Conservation (phyloP, 2,329 filamentous ascomycete genomes). For the Grosmannia serpens region DNA sequence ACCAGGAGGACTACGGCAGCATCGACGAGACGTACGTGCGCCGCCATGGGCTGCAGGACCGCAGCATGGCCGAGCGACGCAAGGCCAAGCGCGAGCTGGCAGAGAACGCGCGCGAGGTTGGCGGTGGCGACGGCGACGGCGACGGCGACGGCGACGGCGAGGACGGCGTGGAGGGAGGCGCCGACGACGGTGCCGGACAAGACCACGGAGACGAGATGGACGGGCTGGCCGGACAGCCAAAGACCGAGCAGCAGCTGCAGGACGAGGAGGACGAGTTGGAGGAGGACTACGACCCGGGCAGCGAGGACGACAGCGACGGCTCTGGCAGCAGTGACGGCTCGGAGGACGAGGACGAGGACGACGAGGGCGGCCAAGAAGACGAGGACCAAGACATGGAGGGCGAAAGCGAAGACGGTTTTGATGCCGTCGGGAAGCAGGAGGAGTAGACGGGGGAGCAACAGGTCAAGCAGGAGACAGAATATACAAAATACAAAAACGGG, state of each 20-base stretch:
- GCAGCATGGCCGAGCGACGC: constrained; percentile 56
- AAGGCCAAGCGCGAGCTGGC: constrained; percentile 52
- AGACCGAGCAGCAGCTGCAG: constrained; percentile 42
- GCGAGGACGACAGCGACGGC: constrained; percentile 47
- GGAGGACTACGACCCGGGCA: constrained; percentile 55
- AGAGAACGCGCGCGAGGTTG: constrained; percentile 41
- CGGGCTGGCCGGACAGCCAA: constrained; percentile 21
- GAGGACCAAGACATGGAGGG: constrained; percentile 14
- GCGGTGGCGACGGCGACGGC: constrained; percentile 26
- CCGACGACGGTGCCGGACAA: constrained; percentile 29
- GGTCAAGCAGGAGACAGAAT: neutral
- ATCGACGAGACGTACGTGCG: constrained; percentile 54
- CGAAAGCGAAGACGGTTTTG: neutral
- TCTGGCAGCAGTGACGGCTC: constrained; percentile 39
- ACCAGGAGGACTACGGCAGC: constrained; percentile 54
- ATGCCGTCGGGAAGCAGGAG: neutral
- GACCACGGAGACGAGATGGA: no score
- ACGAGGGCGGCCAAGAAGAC: constrained; percentile 26
- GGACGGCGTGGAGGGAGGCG: constrained; percentile 19
- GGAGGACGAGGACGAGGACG: constrained; percentile 40
- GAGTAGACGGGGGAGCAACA: neutral
- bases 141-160: constrained; percentile 22
- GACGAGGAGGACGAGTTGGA: constrained; percentile 53
- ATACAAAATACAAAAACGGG: neutral
- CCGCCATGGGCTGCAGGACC: constrained; percentile 49